phyloP scores from a whole-genome alignment of 176 grass and related monocot species.

The Oryza rufipogon region DNA sequence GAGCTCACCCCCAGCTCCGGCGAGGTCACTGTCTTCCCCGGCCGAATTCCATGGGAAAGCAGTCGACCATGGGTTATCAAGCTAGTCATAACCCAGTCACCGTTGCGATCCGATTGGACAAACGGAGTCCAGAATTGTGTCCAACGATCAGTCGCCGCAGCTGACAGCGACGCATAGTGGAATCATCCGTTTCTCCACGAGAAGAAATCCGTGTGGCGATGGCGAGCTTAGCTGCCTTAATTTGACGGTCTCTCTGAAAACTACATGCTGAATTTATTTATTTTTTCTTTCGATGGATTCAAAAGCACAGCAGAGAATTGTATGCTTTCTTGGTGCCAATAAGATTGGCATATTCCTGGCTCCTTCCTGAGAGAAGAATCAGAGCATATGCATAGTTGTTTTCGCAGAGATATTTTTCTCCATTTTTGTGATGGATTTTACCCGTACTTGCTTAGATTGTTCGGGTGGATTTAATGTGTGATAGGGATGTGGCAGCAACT shows the following conservation, averaged over 20 bases:
- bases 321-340: neutral
- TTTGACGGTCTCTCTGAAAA: slow-evolving; percentile 41
- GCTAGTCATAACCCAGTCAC: neutral
- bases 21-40: neutral
- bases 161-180: neutral
- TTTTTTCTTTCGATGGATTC: neutral
- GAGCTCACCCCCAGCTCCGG: too few species aligned
- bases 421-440: neutral
- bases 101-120: neutral
- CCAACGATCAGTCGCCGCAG: neutral
- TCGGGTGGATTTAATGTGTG: slow-evolving; percentile 20
- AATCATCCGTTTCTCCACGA: slow-evolving; percentile 32
- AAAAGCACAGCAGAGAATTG: neutral
- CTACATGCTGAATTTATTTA: neutral
- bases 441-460: neutral
- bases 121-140: neutral
- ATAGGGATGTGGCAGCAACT: slow-evolving; percentile 18
- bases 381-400: neutral
- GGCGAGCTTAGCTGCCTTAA: slow-evolving; percentile 22
- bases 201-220: slow-evolving; percentile 16
- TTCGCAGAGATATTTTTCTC: neutral
- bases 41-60: neutral
- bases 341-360: neutral
- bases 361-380: neutral
- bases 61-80: neutral